Evolutionary conservation across 495 filamentous ascomycete species (phyloP).

Genomic region (Oidiodendron maius): DNA sequence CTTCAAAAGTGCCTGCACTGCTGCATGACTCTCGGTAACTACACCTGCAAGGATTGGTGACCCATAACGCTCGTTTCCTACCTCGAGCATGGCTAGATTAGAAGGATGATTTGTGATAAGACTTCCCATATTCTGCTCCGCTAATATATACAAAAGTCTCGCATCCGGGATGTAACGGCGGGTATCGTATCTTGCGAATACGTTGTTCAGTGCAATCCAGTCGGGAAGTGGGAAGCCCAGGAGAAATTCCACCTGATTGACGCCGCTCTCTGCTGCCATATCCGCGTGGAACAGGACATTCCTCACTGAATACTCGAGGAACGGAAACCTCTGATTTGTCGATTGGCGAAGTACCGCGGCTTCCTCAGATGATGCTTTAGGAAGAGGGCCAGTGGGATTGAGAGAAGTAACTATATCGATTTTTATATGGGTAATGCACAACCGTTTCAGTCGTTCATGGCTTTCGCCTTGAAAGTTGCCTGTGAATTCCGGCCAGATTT

Average conservation of each 20-base stretch:
- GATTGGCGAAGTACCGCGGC: slow-evolving; percentile 12
- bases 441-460: slow-evolving; percentile 29
- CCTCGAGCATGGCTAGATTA: slow-evolving; percentile 14
- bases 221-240: background rate
- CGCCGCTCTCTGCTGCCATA: slow-evolving; percentile 20
- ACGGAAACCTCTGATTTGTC: slow-evolving; percentile 25
- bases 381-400: too few relatives aligned
- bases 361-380: background rate
- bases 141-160: slow-evolving; percentile 38
- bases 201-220: slow-evolving; percentile 3
- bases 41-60: slow-evolving; percentile 35
- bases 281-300: slow-evolving; percentile 39
- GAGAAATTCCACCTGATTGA: slow-evolving; percentile 12
- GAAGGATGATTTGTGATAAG: slow-evolving; percentile 26
- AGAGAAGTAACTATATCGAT: slow-evolving; percentile 8
- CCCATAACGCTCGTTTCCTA: slow-evolving; percentile 27
- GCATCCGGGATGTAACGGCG: background rate
- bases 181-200: background rate
- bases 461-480: slow-evolving; percentile 17
- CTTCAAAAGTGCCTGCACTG: slow-evolving; percentile 26
- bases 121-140: slow-evolving; percentile 29
- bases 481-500: slow-evolving; percentile 12
- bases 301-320: slow-evolving; percentile 35
- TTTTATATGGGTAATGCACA: slow-evolving; percentile 20
- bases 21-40: slow-evolving; percentile 20